Percentiles rank a stretch among this genome's conserved stretches.
Evolutionary conservation across 257 asterid genomes (phyloP).

Genomic region (Solanum microdontum): DNA sequence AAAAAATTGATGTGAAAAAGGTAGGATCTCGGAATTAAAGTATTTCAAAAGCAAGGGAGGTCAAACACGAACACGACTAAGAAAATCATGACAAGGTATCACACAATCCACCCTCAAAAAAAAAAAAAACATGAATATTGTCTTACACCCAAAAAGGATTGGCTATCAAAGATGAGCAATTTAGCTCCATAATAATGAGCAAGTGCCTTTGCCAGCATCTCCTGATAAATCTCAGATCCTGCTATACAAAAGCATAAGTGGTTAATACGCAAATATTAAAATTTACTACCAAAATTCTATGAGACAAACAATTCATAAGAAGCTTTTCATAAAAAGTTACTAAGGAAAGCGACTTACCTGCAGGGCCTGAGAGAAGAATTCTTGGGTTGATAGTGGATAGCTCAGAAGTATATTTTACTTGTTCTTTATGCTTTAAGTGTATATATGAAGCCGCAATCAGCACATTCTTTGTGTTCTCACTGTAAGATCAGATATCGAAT

Average conservation of each 20-base stretch:
- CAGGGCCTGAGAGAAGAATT: slow-evolving; percentile 85
- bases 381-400: slow-evolving; percentile 79
- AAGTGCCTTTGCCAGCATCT: slow-evolving; percentile 84
- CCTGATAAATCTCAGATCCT: slow-evolving; percentile 91
- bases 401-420: slow-evolving; percentile 57
- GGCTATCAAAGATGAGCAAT: slow-evolving; percentile 68
- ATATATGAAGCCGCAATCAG: slow-evolving; percentile 77
- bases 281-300: background rate
- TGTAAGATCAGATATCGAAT: slow-evolving; percentile 28
- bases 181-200: slow-evolving; percentile 81
- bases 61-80: background rate
- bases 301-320: background rate
- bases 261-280: background rate
- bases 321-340: background rate
- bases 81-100: background rate
- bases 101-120: background rate
- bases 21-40: background rate
- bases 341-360: slow-evolving; percentile 37
- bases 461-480: slow-evolving; percentile 77
- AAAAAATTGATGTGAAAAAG: background rate
- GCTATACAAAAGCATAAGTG: slow-evolving; percentile 3
- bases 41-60: background rate
- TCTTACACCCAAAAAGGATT: slow-evolving; percentile 66
- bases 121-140: background rate
- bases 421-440: slow-evolving; percentile 67